These are phyloP conservation scores for Colletotrichum ledebouriae DNA, from an alignment of 2,329 filamentous ascomycete species.

Conservation along the genomic window DNA sequence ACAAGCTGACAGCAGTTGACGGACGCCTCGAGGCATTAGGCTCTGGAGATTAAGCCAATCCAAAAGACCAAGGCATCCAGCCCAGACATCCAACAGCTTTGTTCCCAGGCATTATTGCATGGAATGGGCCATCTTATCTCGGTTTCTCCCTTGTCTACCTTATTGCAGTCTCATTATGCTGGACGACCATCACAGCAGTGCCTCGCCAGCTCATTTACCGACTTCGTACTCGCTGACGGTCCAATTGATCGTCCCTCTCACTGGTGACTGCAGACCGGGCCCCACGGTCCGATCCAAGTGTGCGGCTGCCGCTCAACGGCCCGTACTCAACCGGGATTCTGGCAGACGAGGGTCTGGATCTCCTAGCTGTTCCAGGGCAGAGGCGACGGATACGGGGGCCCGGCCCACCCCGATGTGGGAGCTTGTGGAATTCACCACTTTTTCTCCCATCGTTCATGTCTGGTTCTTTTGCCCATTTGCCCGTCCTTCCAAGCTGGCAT, in stretches of 20 bases:
- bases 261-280: neutral
- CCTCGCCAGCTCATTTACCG: constrained; percentile 23
- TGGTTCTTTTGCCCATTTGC: neutral
- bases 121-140: constrained; percentile 20
- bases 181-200: constrained; percentile 32
- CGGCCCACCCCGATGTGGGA: constrained; percentile 32
- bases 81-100: neutral
- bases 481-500: constrained; percentile 17
- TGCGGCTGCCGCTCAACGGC: constrained; percentile 34
- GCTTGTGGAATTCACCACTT: constrained; percentile 21
- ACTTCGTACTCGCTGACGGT: constrained; percentile 32
- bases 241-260: neutral
- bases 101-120: constrained; percentile 3
- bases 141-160: constrained; percentile 24
- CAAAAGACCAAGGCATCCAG: constrained; percentile 1
- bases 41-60: constrained; percentile 16
- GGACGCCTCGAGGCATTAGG: neutral
- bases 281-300: constrained; percentile 33
- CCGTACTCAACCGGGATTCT: constrained; percentile 26
- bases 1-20: constrained; percentile 8
- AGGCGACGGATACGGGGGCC: constrained; percentile 18
- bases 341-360: constrained; percentile 20
- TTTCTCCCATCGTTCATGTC: neutral
- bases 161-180: constrained; percentile 20
- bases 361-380: constrained; percentile 27